Evolutionary conservation across 2,329 filamentous ascomycete genomes (phyloP), one percentile per base, ranked within the genome.

Genomic region (Monosporascus sp.): DNA sequence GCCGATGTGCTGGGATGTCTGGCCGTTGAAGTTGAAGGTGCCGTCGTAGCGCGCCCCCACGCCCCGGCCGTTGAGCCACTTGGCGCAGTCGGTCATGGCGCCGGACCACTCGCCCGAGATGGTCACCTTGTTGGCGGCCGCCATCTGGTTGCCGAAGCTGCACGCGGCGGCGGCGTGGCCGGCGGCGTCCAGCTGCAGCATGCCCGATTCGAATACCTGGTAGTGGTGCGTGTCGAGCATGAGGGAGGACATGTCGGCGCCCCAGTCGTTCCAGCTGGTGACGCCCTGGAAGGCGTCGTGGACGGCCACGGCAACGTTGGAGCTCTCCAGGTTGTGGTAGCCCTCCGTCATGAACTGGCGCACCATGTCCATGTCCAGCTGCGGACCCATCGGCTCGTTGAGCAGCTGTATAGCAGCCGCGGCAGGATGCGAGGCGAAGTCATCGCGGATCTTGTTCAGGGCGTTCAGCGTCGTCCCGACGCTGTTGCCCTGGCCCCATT

Each of bases 141-240:
- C 76, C 72, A 90, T 85, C 45, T 78, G 69, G 3, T 80, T 80
- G 85, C 87, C 90, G 52, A 79, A 84, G 9, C 76, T 74, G 68
- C 88, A 91, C 11, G 86, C 85, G 60, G 88, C 86, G 53, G 83
- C 77, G 51, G 90, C 74, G 68, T 89, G 89, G 55, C 79, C 78
- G 17, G 80, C 76, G 67, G 89, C 87, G 31, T 79, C 81, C 54
- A 87, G 77, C 14, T 77, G 76, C 54, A 90, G 80, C 59, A 88
- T 83, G 51, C 81, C 81, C 2, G 76, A 76, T 70, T 90, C 89
- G 75, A 91, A 91, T 64, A 89, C 89, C 55, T 87, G 85, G 67
- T 91, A 91, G 64, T 90, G 86, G 68, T 91, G 88, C 1, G 86
- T 88, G 69, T 91, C 88, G n/a, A 91, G 77, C 3, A 89, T 74